Base-by-base conservation (phyloP, 495 filamentous ascomycete genomes). In the Pyrenopolyporus hunteri region DNA sequence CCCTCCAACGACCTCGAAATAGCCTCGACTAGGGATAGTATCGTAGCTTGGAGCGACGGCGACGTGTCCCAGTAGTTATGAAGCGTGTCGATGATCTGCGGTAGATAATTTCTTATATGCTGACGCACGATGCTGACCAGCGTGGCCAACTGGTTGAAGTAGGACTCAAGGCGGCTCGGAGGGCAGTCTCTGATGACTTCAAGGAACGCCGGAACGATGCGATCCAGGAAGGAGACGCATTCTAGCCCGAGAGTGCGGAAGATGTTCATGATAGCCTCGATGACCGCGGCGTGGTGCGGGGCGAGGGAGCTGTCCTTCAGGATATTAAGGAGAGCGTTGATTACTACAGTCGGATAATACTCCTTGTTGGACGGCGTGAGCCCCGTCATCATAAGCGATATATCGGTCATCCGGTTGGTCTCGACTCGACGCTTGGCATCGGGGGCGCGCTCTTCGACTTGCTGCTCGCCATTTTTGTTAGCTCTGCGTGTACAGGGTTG, bases 231-330 rank as follows among this genome's bases (percentile, higher is more conserved):
- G 2, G 90, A 88, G 25, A 99, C 92, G 69, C 95, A 98, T 70
- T 97, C 96, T 60, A 97, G 73, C 1, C 94, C 94, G 46, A 98
- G 78, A 5, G 95, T 97, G 64, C 93, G 91, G 76, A 98, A 99
- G 48, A 98, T 98, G 52, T 89, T 96, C 84, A 99, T 97, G 60
- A 99, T 93, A 1, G 95, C 93, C 72, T 97, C 94, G 55, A 99
- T 92, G n/a, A 98, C 94, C 6, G 87, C 87, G 2, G 92, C 94
- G 68, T 99, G 94, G 66, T 95, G 91, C 62, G 93, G 88, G 4
- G 85, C 81, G 39, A 98, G 76, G 1, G 94, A 97, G 35, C 85
- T 86, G 67, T 99, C 94, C 61, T 91, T 91, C 35, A 99, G 75
- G 50, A 99, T 90, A 46, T 91, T 87, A 69, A 98, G 85, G 37